phyloP scores from a whole-genome alignment of 495 filamentous ascomycete species.

The Lophiostoma macrostomum region DNA sequence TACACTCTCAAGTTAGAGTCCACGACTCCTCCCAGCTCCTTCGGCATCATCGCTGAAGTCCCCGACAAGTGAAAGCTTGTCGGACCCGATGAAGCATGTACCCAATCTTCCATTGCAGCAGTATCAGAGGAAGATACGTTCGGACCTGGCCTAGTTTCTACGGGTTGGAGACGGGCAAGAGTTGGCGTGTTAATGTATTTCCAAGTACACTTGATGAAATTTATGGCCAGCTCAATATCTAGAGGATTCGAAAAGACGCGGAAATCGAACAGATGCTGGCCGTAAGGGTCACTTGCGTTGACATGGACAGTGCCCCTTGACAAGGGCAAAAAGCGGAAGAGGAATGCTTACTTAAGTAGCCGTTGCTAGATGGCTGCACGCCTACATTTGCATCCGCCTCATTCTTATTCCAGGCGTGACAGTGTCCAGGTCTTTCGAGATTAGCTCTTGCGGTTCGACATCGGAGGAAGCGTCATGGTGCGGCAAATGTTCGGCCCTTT shows the following conservation, averaged over 20 bases:
- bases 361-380: no score
- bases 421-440: no score
- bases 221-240: slow-evolving; percentile 34
- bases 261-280: slow-evolving; percentile 47
- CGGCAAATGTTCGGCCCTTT: no score
- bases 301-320: slow-evolving; percentile 49
- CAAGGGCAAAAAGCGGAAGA: no score
- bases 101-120: slow-evolving; percentile 10
- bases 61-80: slow-evolving; percentile 16
- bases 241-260: slow-evolving; percentile 50
- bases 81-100: slow-evolving; percentile 4
- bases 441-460: no score
- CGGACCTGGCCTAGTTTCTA: slow-evolving; percentile 14
- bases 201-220: slow-evolving; percentile 9
- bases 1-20: slow-evolving; percentile 17
- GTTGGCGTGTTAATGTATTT: neutral
- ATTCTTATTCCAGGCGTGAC: no score
- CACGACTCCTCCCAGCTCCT: slow-evolving; percentile 20
- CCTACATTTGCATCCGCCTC: no score
- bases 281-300: slow-evolving; percentile 38
- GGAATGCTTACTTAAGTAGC: no score
- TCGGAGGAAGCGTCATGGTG: no score
- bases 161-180: neutral
- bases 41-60: slow-evolving; percentile 19
- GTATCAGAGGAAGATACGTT: slow-evolving; percentile 19